Base-by-base conservation (phyloP, 371 early-diverging fungal species). In the Basidiobolus meristosporus region DNA sequence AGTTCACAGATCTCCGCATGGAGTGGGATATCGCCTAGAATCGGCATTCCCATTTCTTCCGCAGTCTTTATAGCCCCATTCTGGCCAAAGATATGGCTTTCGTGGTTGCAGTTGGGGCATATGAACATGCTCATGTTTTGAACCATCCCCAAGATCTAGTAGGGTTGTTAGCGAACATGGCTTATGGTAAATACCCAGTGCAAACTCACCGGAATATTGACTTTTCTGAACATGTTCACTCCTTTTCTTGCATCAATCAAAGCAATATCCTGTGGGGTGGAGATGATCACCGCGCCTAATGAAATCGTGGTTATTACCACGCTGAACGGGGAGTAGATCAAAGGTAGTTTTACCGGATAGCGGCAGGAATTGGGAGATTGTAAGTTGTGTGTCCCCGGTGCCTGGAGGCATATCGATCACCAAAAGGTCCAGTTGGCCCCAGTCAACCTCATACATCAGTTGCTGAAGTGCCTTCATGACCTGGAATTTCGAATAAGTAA, bases 341-440 rank as follows among this genome's bases (percentile, higher is more conserved):
- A 26, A 26, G 9, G 26, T 5, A 5, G 5, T 5, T 21, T 12
- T 11, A 70, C 86, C 88, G 46, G 67, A 56, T 28, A 89, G 50
- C 11, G 65, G 67, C 5, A 87, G 61, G 47, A 78, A 79, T 55
- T 90, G 90, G 38, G 72, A 66, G 34, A 90, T 75, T 0, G 87
- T 78, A 34, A 90, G 44, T 51, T 85, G 87, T 6, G 79, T 77
- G 54, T 90, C 90, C 11, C 90, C 90, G 2, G 90, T 90, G 1
- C 90, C 90, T 15, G 90, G 90, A 18, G 90, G 90, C 80, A 85
- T 77, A 48, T 90, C 90, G 46, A 90, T 77, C 12, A 90, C 79
- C 9, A 90, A 50, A 7, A 81, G 48, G 52, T 90, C 90, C 18
- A 81, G 42, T 1, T 61, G 62, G 3, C 64, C 62, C 90, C 90